phyloP scores from a whole-genome alignment of 345 rosid genomes.

The Cardamine chenopodiifolia region DNA sequence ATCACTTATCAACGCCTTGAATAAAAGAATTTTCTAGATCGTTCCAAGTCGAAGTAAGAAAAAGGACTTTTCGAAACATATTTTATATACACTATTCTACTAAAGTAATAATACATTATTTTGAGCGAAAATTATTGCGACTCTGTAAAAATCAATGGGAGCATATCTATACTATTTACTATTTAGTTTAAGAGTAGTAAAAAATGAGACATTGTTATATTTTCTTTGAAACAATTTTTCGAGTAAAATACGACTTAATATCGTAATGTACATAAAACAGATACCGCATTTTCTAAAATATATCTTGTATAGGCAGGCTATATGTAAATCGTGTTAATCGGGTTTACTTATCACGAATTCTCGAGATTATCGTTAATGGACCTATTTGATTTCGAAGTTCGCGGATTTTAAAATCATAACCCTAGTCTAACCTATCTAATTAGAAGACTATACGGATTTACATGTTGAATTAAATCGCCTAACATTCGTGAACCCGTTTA shows the following conservation, averaged over 20 bases:
- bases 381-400: background rate
- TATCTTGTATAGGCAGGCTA: too few relatives aligned
- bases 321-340: background rate
- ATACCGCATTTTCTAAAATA: too few relatives aligned
- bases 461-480: background rate
- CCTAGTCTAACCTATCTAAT: background rate
- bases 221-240: background rate
- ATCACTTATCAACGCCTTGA: constrained; percentile 5
- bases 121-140: background rate
- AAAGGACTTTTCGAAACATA: background rate
- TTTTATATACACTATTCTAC: background rate
- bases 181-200: background rate
- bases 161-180: background rate
- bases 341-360: background rate
- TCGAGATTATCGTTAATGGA: background rate
- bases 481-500: background rate
- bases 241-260: background rate
- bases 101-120: background rate
- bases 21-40: constrained; percentile 23
- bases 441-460: background rate
- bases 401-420: background rate
- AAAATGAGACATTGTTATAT: background rate
- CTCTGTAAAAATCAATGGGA: background rate
- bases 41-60: background rate
- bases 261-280: background rate